phyloP scores from a whole-genome alignment of 768 basidiomycete species.

The Podaxis sp. region DNA sequence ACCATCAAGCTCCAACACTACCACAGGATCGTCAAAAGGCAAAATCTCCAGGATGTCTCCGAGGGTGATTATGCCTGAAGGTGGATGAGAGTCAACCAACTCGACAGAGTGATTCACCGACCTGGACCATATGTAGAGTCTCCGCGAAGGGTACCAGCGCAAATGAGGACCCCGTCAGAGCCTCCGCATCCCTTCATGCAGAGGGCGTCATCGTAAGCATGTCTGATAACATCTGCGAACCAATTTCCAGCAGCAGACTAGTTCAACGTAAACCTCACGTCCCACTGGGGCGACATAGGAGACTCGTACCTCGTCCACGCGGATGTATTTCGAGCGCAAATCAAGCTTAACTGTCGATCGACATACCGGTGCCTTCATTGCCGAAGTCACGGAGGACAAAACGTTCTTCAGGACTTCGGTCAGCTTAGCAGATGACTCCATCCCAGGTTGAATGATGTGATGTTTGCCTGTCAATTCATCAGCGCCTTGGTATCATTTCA shows the following conservation, averaged over 20 bases:
- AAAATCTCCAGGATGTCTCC: conserved; percentile 88
- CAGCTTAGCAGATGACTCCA: conserved; percentile 51
- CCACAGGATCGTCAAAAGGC: conserved; percentile 81
- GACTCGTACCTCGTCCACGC: conserved; percentile 58
- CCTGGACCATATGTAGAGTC: conserved; percentile 85
- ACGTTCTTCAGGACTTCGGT: conserved; percentile 55
- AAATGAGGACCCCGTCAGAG: conserved; percentile 78
- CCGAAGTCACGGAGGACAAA: conserved; percentile 61
- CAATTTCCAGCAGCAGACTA: conserved; percentile 75
- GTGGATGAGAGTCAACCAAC: neutral
- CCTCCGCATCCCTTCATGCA: conserved; percentile 54
- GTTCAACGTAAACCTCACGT: neutral
- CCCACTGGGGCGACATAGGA: neutral
- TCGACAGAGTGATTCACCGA: conserved; percentile 19
- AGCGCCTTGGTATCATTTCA: neutral
- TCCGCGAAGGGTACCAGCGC: conserved; percentile 80
- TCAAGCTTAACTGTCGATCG: conserved; percentile 64
- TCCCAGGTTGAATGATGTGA: conserved; percentile 55
- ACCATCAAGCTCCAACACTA: conserved; percentile 80
- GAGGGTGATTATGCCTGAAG: conserved; percentile 67
- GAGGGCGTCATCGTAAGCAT: conserved; percentile 75
- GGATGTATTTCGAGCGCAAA: conserved; percentile 68
- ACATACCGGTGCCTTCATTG: conserved; percentile 75
- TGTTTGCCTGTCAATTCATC: conserved; percentile 48
- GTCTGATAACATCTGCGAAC: conserved; percentile 80